These are phyloP conservation scores for Tilletia walkeri DNA, from an alignment of 1,284 basidiomycete species.

Conservation along the genomic window DNA sequence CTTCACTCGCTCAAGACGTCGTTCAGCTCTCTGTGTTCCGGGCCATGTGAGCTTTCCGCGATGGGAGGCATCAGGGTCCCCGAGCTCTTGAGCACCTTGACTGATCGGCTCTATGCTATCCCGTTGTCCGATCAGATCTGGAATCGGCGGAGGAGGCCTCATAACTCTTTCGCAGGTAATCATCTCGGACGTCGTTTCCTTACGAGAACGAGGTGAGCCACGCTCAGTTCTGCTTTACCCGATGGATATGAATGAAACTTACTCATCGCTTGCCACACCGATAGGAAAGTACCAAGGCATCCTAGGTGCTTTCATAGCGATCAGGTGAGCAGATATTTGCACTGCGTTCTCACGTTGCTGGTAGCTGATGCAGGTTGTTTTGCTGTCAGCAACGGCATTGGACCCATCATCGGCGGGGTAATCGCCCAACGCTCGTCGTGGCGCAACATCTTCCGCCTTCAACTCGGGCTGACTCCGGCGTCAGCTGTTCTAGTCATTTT, in stretches of 20 bases:
- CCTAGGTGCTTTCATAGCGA: constrained; percentile 15
- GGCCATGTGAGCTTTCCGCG: neutral
- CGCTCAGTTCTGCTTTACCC: neutral
- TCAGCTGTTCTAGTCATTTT: constrained; percentile 65
- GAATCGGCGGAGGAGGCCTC: neutral
- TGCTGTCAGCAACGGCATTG: neutral
- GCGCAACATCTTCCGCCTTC: constrained; percentile 1
- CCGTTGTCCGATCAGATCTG: neutral
- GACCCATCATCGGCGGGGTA: neutral
- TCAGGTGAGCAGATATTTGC: neutral
- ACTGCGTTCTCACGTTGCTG: neutral
- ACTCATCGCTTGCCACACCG: neutral
- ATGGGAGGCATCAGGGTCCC: neutral
- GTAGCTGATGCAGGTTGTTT: too few species aligned
- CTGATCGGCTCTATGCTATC: neutral
- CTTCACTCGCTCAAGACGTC: constrained; percentile 19
- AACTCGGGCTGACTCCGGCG: constrained; percentile 58
- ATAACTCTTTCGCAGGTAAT: constrained; percentile 36
- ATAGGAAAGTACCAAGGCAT: constrained; percentile 57
- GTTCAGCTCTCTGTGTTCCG: constrained; percentile 6
- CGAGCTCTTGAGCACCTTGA: too few species aligned
- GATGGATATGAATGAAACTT: neutral
- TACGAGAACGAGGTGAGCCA: constrained; percentile 13
- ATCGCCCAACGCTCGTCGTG: constrained; percentile 5
- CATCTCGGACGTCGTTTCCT: constrained; percentile 65